Conservation (phyloP, 805 yeast genomes). For the Scheffersomyces spartinae region DNA sequence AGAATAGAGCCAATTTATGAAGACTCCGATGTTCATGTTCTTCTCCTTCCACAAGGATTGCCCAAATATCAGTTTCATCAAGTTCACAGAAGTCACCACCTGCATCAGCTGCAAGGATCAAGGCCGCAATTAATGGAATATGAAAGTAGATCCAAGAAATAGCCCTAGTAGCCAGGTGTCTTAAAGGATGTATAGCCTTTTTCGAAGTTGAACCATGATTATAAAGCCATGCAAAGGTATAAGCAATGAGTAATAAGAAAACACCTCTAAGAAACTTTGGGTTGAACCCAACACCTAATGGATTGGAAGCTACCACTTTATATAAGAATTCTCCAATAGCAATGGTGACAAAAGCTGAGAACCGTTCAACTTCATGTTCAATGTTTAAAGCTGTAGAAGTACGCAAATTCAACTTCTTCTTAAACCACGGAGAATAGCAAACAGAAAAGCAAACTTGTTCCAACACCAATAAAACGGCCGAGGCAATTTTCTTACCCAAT, state of each 20-base stretch:
- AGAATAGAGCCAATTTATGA: conserved; percentile 35
- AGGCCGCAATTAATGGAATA: conserved; percentile 37
- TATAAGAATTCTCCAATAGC: conserved; percentile 56
- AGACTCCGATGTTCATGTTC: conserved; percentile 15
- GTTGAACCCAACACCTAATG: conserved; percentile 36
- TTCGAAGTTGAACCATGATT: conserved; percentile 39
- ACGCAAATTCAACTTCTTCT: conserved; percentile 27
- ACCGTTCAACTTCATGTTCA: conserved; percentile 57
- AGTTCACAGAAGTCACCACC: conserved; percentile 35
- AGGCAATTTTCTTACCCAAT: conserved; percentile 35
- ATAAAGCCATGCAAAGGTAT: conserved; percentile 40
- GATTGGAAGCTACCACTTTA: conserved; percentile 37
- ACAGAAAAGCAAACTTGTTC: conserved; percentile 30
- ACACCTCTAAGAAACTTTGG: conserved; percentile 36
- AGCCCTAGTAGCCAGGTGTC: conserved; percentile 37
- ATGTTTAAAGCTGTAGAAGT: conserved; percentile 52
- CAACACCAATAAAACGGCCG: conserved; percentile 26
- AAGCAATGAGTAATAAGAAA: conserved; percentile 36
- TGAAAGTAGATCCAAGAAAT: conserved; percentile 35
- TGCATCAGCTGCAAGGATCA: conserved; percentile 49
- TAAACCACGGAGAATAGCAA: conserved; percentile 36
- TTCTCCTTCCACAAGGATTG: conserved; percentile 1
- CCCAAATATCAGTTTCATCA: conserved; percentile 5
- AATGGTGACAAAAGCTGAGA: conserved; percentile 46
- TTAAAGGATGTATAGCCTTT: conserved; percentile 41